These are phyloP conservation scores for Rhizopus sp. DNA, from an alignment of 371 early-diverging fungal genomes.

Conservation along the genomic window DNA sequence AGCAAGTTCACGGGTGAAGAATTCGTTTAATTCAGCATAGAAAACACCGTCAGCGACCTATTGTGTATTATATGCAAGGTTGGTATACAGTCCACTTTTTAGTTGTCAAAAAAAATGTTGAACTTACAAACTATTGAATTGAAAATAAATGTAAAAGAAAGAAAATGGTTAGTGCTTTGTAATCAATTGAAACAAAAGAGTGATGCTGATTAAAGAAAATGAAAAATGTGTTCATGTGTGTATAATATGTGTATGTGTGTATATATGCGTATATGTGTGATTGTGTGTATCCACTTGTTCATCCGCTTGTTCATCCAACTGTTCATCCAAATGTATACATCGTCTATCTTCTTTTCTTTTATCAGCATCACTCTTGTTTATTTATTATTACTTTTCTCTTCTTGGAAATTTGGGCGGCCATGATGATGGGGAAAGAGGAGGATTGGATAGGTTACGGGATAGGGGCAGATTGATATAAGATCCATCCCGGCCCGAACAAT, in stretches of 20 bases:
- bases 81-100: background rate
- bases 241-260: background rate
- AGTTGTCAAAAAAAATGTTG: slow-evolving; percentile 6
- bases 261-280: no score
- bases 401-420: slow-evolving; percentile 64
- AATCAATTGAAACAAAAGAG: background rate
- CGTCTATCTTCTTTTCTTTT: slow-evolving; percentile 25
- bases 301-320: slow-evolving; percentile 12
- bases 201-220: no score
- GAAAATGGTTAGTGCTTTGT: background rate
- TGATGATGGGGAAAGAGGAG: slow-evolving; percentile 25
- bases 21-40: slow-evolving; percentile 99
- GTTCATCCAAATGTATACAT: slow-evolving; percentile 34
- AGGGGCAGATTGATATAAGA: slow-evolving; percentile 4
- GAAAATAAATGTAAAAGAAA: background rate
- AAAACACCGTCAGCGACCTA: slow-evolving; percentile 98
- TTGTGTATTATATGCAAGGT: slow-evolving; percentile 18
- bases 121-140: slow-evolving; percentile 47
- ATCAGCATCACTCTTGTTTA: slow-evolving; percentile 13
- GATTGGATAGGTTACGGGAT: background rate
- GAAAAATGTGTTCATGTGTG: no score
- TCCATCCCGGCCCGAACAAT: no score
- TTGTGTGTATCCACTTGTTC: no score
- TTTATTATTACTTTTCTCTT: slow-evolving; percentile 67
- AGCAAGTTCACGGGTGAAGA: slow-evolving; percentile 93